Evolutionary conservation across 2,329 filamentous ascomycete species (phyloP).

Genomic region (Aspergillus uvarum): DNA sequence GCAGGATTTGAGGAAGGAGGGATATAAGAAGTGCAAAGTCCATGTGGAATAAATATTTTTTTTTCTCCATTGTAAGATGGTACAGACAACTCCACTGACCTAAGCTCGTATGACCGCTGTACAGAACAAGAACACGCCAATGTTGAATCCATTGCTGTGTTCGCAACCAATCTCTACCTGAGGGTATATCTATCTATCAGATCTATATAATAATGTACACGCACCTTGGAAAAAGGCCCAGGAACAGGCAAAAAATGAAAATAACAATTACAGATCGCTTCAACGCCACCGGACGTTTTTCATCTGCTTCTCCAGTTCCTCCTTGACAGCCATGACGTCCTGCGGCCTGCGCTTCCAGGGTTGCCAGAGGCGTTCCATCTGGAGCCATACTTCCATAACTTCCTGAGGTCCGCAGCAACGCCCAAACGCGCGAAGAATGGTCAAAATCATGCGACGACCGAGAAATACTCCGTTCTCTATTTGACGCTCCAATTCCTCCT

Average conservation of each 20-base stretch:
- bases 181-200: conserved; percentile 23
- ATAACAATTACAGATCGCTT: background rate
- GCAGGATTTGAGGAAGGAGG: background rate
- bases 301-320: conserved; percentile 40
- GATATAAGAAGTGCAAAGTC: background rate
- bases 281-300: conserved; percentile 17
- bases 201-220: conserved; percentile 34
- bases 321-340: conserved; percentile 39
- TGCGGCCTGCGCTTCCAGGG: conserved; percentile 34
- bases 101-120: conserved; percentile 5
- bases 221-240: conserved; percentile 8
- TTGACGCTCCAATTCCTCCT: conserved; percentile 29
- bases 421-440: conserved; percentile 42
- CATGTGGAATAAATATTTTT: no score
- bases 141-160: conserved; percentile 4
- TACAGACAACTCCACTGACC: no score
- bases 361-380: conserved; percentile 44
- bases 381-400: conserved; percentile 40
- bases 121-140: conserved; percentile 6
- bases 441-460: conserved; percentile 41
- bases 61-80: background rate
- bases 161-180: conserved; percentile 9
- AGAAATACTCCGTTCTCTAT: conserved; percentile 44
- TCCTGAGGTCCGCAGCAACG: conserved; percentile 37
- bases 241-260: background rate